Percentiles rank a stretch among this genome's conserved stretches.
phyloP scores from a whole-genome alignment of 177 flowering plant genomes.

The Vitis hybrid region DNA sequence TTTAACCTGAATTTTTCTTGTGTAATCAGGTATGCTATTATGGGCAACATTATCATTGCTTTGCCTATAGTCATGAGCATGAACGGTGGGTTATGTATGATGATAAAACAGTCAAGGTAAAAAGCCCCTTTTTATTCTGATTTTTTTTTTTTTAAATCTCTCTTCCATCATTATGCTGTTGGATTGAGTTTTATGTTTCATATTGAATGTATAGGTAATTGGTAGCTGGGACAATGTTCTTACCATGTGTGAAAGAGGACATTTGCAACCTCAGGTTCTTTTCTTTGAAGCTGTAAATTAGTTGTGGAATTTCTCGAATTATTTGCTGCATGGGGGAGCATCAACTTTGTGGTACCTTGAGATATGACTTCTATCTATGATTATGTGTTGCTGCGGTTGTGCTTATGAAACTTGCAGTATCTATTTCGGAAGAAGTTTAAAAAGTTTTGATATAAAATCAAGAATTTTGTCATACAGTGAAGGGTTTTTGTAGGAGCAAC shows the following conservation, averaged over 20 bases:
- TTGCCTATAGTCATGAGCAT: slow-evolving; percentile 81
- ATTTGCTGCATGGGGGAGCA: slow-evolving; percentile 15
- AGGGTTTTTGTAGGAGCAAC: slow-evolving; percentile 26
- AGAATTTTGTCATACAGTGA: slow-evolving; percentile 13
- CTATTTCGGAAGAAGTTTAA: slow-evolving; percentile 4
- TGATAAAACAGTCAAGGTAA: slow-evolving; percentile 92
- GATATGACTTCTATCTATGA: background rate
- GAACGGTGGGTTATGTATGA: slow-evolving; percentile 91
- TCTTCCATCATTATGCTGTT: background rate
- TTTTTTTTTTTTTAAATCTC: background rate
- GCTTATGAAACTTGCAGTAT: background rate
- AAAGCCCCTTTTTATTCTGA: background rate
- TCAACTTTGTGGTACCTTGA: slow-evolving; percentile 16
- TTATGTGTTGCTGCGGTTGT: slow-evolving; percentile 7
- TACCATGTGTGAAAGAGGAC: slow-evolving; percentile 82
- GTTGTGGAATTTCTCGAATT: slow-evolving; percentile 18
- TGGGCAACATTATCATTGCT: slow-evolving; percentile 98
- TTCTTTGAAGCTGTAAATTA: slow-evolving; percentile 86
- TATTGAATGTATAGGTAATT: slow-evolving; percentile 55
- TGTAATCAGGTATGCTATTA: slow-evolving; percentile 85
- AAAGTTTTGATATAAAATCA: slow-evolving; percentile 21
- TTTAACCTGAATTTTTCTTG: background rate
- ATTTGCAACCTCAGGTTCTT: slow-evolving; percentile 95
- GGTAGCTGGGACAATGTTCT: slow-evolving; percentile 90
- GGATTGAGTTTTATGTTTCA: slow-evolving; percentile 8